phyloP scores from a whole-genome alignment of 805 yeast species.

The Tetrapisispora arboricola region DNA sequence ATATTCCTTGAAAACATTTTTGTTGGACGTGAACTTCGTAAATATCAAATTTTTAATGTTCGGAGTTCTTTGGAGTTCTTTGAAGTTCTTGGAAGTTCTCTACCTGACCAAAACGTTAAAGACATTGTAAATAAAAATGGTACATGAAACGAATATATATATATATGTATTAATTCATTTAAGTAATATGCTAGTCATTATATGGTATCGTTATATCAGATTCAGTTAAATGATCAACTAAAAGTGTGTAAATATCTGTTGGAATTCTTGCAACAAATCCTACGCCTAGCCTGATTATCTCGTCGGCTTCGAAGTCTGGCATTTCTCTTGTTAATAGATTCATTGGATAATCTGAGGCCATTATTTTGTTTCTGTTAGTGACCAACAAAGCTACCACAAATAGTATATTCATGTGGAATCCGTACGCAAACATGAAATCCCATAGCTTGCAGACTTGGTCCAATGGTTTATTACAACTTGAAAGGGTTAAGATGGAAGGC shows the following conservation, averaged over 20 bases:
- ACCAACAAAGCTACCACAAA: conserved; percentile 73
- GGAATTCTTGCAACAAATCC: conserved; percentile 75
- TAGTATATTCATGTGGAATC: conserved; percentile 76
- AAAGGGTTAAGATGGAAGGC: conserved; percentile 69
- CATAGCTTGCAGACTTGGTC: conserved; percentile 65
- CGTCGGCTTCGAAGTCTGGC: conserved; percentile 61
- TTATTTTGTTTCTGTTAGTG: conserved; percentile 51
- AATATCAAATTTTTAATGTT: no score
- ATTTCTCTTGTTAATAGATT: conserved; percentile 52
- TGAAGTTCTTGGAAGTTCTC: no score
- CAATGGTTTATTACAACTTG: conserved; percentile 84
- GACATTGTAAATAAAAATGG: no score
- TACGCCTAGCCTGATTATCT: conserved; percentile 65
- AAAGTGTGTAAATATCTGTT: conserved; percentile 39
- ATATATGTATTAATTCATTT: no score
- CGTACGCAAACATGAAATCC: conserved; percentile 89
- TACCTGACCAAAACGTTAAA: no score
- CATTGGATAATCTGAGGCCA: conserved; percentile 58
- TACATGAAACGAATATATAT: no score
- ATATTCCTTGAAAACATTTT: no score
- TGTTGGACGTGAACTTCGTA: no score
- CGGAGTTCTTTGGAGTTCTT: no score
- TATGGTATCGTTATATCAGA: conserved; percentile 6
- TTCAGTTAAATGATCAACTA: conserved; percentile 25
- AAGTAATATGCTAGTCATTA: conserved; percentile 1